Evolutionary conservation across 768 basidiomycete genomes (phyloP), one percentile per base, ranked within the genome.

Genomic region (Galerina marginata): DNA sequence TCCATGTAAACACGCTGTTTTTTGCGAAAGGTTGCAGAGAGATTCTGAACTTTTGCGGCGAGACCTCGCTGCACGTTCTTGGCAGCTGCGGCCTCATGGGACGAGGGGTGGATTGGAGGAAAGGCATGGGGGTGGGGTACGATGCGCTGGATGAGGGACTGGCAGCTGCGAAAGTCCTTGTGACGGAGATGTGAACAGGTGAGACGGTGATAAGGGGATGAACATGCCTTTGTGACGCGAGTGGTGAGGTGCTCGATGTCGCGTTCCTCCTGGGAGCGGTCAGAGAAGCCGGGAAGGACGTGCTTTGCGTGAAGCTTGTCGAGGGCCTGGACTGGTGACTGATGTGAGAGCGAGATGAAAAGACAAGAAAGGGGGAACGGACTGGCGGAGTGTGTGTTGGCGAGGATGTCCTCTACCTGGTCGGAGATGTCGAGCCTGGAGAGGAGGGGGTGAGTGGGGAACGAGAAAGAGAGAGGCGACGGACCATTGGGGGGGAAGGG

Each of bases 1-100:
- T 97, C 92, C 92, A 99, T 92, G 75, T 98, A 99, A 36, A 96
- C 92, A 60, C 94, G 89, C 76, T 99, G 97, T 79, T 96, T 99
- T 82, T 97, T 98, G 63, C 97, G 86, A 72, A 99, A 98, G 11
- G 88, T 81, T 20, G 90, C 91, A 68, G 94, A 96, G 54, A 95
- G 81, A 67, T 95, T 93, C 78, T 99, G 97, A 11, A 98, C 87
- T 74, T 95, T 95, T 39, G 92, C 94, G n/a, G 97, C 97, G 54
- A 99, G 86, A 20, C 89, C 95, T 43, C 95, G 87, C 74, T 99
- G 97, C 20, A 98, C 93, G 72, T 99, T 99, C 79, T 92, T 92
- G 37, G 93, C 91, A 1, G 95, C 86, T 42, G 87, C 79, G 9
- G 79, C 76, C 66, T 89, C 84, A 61, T 79, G 68, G 44, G 76